Evolutionary conservation across 31 red algal species (phyloP).

Genomic region (Endocladia muricata): DNA sequence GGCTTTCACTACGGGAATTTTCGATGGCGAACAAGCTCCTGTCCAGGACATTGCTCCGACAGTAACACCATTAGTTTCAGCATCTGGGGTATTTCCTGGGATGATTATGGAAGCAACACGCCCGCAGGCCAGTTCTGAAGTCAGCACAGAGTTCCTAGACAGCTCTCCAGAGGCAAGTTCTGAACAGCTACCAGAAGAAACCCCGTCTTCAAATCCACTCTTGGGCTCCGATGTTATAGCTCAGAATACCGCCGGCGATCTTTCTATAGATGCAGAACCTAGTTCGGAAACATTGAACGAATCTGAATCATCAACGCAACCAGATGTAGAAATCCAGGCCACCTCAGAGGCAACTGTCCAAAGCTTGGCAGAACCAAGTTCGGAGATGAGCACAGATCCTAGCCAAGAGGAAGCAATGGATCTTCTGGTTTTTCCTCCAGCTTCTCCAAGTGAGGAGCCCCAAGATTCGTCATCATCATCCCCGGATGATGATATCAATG

Average conservation of each 20-base stretch:
- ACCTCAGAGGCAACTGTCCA: background rate
- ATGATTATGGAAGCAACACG: background rate
- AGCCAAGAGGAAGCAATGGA: background rate
- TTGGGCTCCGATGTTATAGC: background rate
- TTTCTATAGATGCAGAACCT: too few species aligned
- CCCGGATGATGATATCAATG: background rate
- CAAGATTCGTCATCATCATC: background rate
- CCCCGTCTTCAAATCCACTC: background rate
- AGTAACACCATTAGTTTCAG: background rate
- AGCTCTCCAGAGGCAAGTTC: background rate
- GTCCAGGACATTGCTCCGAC: background rate
- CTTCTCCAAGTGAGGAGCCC: slow-evolving; percentile 1
- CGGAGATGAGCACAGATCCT: background rate
- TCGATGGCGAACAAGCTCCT: background rate
- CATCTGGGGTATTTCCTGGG: background rate
- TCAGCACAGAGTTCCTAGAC: background rate
- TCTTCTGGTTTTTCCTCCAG: background rate
- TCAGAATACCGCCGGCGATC: background rate
- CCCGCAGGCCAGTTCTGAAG: background rate
- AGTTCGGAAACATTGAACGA: background rate
- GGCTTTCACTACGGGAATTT: slow-evolving; percentile 22
- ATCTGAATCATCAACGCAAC: background rate
- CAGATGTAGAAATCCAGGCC: background rate
- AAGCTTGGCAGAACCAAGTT: background rate
- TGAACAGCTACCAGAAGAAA: background rate